These are phyloP conservation scores for Liriodendron chinense DNA, from an alignment of 164 flowering plant genomes.

Conservation along the genomic window DNA sequence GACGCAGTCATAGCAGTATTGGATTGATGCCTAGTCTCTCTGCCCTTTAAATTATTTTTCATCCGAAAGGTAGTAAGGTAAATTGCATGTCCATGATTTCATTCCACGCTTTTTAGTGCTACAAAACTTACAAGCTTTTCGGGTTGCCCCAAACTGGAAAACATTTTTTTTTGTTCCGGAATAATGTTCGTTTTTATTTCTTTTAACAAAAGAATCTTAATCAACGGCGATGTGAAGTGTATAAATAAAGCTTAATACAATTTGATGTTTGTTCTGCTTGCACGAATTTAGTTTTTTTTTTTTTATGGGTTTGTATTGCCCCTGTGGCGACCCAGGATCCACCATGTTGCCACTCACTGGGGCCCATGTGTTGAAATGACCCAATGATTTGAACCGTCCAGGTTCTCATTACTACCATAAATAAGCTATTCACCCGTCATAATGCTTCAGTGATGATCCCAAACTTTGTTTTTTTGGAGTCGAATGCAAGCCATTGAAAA, in stretches of 20 bases:
- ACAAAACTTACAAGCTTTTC: neutral
- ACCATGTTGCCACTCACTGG: no score
- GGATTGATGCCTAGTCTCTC: neutral
- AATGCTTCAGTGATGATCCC: no score
- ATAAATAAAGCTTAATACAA: neutral
- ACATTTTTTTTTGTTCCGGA: neutral
- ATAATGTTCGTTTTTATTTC: neutral
- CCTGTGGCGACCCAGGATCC: no score
- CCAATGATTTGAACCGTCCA: no score
- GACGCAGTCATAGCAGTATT: slow-evolving; percentile 10
- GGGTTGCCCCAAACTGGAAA: neutral
- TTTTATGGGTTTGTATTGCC: no score
- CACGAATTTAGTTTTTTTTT: neutral
- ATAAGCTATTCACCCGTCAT: no score
- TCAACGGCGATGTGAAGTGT: neutral
- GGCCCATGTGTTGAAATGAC: no score
- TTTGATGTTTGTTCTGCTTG: neutral
- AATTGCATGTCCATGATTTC: neutral
- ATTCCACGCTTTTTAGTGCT: neutral
- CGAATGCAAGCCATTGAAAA: no score
- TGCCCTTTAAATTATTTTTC: neutral
- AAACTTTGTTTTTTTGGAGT: no score
- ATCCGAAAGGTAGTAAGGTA: neutral
- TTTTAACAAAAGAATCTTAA: no score
- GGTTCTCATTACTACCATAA: no score